Evolutionary conservation across 179 eudicot species (phyloP), one percentile per base, ranked within the genome.

Genomic region (Silene coronaria): DNA sequence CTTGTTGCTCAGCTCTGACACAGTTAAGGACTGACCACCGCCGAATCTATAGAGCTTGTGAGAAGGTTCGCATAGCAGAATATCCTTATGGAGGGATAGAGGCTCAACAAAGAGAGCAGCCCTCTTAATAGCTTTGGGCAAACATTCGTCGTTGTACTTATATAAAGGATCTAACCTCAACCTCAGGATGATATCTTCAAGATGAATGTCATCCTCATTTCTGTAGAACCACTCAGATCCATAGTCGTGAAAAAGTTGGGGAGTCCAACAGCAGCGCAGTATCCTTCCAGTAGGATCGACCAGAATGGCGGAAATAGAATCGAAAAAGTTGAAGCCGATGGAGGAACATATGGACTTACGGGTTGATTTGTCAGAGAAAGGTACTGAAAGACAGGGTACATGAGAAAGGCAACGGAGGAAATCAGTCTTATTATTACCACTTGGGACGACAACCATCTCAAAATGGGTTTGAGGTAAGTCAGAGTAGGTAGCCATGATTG

Each of bases 71-170:
- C 64, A 60, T 13, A 60, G 64, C 27, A 60, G 28, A 60, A 60
- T 60, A 60, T 60, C 64, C 64, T 60, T 60, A 23, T 60, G 64
- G 6, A 60, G 64, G 64, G 64, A 60, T 13, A 60, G 24, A 60
- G 64, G 64, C 64, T 19, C 28, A 60, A 0, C 28, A 9, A 23
- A 60, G 3, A 21, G 28, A 60, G 64, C 27, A 60, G 2, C 64
- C 64, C 19, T 60, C 27, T 60, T 60, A 23, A 60, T 22, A 60
- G 28, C 27, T 60, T 60, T 14, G 9, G 62, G 62, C 62, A 58
- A n/a, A 58, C 4, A 17, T 12, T 17, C 62, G 5, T 17, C 2
- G 9, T 23, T 23, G n/a, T 58, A 58, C 24, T 21, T 60, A 3
- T 19, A 60, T 9, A 60, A 7, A 60, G 64, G 64, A 60, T 60